Base-by-base conservation (phyloP, 2,329 filamentous ascomycete genomes). In the Neofusicoccum ribis region DNA sequence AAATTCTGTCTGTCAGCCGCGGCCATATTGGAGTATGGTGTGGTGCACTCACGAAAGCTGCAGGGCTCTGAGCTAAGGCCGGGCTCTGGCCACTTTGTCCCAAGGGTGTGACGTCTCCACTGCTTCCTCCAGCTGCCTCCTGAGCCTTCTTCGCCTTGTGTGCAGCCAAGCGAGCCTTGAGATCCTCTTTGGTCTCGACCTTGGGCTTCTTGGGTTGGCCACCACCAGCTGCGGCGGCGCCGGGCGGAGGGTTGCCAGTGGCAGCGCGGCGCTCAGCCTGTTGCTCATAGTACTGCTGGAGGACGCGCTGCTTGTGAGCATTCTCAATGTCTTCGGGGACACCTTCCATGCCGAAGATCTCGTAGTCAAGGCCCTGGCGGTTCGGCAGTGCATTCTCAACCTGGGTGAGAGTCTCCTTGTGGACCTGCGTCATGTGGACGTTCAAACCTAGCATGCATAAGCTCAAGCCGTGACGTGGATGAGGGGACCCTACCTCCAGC, bases 301-400 rank as follows among this genome's bases (percentile, higher is more conserved):
- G 88, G 75, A 98, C 92, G 72, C 91, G 88, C 78, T 95, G 91
- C 74, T 91, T 90, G 82, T 97, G 93, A 73, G 91, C 87, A 72
- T 92, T 86, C 65, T 92, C 82, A 68, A 96, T 86, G 65, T 97
- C 92, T 66, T 92, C 90, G 2, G 95, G 95, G 43, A 98, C 92
- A 74, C 95, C 95, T 77, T 97, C 93, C 91, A 97, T 97, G 73
- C 94, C 95, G 76, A 98, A 99, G 73, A 99, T 97, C 79, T 99
- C 95, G 67, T 96, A 88, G 67, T 96, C 92, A 67, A 96, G 87
- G 66, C 90, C 90, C 69, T 92, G 88, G 68, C 95, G 89, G 73
- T 94, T 94, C 0, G 91, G 89, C 3, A 97, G 85, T 58, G 95
- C 93, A 84, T 98, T 97, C 72, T 97, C 94, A 73, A 99, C 93